phyloP scores from a whole-genome alignment of 1,284 basidiomycete genomes.

The Rhodotorula sp. region DNA sequence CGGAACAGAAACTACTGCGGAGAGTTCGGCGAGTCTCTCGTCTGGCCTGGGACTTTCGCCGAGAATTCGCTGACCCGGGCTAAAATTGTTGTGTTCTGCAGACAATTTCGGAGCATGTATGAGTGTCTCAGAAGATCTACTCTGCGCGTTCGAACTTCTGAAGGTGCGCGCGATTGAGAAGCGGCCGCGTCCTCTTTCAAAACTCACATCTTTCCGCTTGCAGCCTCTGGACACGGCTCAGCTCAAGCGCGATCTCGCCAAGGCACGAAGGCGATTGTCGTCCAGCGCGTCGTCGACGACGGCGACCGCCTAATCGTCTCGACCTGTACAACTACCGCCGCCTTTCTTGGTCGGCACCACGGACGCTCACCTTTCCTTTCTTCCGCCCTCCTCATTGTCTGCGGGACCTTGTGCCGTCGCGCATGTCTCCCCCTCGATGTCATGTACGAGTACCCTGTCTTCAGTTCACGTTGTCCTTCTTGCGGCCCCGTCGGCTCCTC shows the following conservation, averaged over 20 bases:
- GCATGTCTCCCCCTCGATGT: too few species aligned
- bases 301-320: neutral
- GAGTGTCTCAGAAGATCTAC: constrained; percentile 92
- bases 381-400: too few species aligned
- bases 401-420: too few species aligned
- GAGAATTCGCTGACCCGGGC: too few species aligned
- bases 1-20: constrained; percentile 74
- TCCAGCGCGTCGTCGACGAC: neutral
- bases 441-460: too few species aligned
- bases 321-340: neutral
- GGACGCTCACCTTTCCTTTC: too few species aligned
- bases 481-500: too few species aligned
- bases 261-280: constrained; percentile 22
- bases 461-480: too few species aligned
- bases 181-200: too few species aligned
- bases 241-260: constrained; percentile 38
- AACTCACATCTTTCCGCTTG: too few species aligned
- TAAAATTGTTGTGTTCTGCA: constrained; percentile 7
- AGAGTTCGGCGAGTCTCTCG: constrained; percentile 53
- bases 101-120: constrained; percentile 90
- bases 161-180: constrained; percentile 54
- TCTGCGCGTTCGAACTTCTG: constrained; percentile 96
- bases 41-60: too few species aligned
- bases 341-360: neutral
- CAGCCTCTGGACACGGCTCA: constrained; percentile 35